Base-by-base conservation (phyloP, 306 rosid genomes). In the Hippophae gyantsensis region DNA sequence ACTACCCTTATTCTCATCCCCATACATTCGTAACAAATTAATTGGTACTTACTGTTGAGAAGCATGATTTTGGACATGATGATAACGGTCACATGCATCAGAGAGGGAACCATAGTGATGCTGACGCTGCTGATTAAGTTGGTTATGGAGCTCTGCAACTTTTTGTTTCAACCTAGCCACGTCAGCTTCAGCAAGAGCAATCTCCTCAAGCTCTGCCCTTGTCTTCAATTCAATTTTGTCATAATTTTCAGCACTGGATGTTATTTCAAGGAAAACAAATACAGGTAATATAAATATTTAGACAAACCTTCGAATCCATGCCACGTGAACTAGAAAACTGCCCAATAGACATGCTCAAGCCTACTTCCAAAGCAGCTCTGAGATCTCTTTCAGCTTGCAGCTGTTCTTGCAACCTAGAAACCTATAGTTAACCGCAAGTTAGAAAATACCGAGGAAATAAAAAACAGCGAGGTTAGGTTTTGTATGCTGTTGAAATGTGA, bases 381-480 rank as follows among this genome's bases (percentile, higher is more conserved):
- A 93, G 95, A 84, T 93, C 99, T 76, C 99, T 84, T 80, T 93
- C 99, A 69, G 99, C 97, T 86, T 93, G 99, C 76, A 93, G 82
- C 76, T 93, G 99, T 82, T 93, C 99, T 88, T 93, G 99, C 78
- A 93, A 82, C 71, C 99, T 88, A 56, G 95, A 93, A 74, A 93
- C 99, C 99, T 92, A 56, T 4, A 59, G 62, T 63, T 50, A 81
- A 69, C 66, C n/a, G 58, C 10, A 63, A 59, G 67, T 73, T 61
- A 79, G 51, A 69, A 56, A 46, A 66, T 7, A 14, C 6, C 12
- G 1, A 49, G 14, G 8, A 49, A 49, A 49, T 12, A n/a, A 5
- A 42, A 7, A 61, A 53, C 60, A 57, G 18, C 9, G n/a, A 9
- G 43, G 3, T 2, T 27, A 2, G 38, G 38, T 1, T 27, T 27